Evolutionary conservation across 2,329 filamentous ascomycete species (phyloP), one percentile per base, ranked within the genome.

Genomic region (Hypoxylon sp.): DNA sequence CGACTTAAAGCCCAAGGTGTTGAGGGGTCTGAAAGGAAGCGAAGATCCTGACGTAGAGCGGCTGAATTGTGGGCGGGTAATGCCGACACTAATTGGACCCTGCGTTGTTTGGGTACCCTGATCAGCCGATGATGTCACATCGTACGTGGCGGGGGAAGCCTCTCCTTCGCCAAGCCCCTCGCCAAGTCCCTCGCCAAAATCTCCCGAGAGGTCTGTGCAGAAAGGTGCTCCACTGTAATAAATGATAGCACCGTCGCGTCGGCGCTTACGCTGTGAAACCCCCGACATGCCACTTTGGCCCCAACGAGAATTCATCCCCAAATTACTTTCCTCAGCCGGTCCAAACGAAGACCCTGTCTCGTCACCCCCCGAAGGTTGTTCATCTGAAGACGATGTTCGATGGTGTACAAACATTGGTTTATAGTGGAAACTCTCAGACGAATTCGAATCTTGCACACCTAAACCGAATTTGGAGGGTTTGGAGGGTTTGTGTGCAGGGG

Each of bases 191-290:
- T 78, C 77, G 2, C 77, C 78, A 7, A 75, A 75, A 61, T 91
- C 87, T 2, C 87, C 86, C 11, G 86, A 89, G 3, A 94, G 72
- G 67, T 96, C 91, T 1, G 86, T 91, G 67, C 86, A 94, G 67
- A 94, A 96, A 0, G 82, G 83, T 1, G 88, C 87, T 17, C 88
- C 89, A 53, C 81, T 90, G 67, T 93, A 95, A 65, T 92, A 95
- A 12, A 93, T 91, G 59, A 95, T 88, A 1, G 88, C 85, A 6
- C 90, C 90, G 51, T 89, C 84, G 8, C 84, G 78, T 0, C 76
- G 79, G 17, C 80, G 79, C 67, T 80, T 82, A 63, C 64, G 77
- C 68, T 66, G 81, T 57, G 74, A 82, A 63, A 57, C 34, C 20
- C 74, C 75, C 16, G 62, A 67, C 12, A 61, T 40, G 44, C 64